Conservation (phyloP, 495 filamentous ascomycete genomes). For the Neurospora sp. region DNA sequence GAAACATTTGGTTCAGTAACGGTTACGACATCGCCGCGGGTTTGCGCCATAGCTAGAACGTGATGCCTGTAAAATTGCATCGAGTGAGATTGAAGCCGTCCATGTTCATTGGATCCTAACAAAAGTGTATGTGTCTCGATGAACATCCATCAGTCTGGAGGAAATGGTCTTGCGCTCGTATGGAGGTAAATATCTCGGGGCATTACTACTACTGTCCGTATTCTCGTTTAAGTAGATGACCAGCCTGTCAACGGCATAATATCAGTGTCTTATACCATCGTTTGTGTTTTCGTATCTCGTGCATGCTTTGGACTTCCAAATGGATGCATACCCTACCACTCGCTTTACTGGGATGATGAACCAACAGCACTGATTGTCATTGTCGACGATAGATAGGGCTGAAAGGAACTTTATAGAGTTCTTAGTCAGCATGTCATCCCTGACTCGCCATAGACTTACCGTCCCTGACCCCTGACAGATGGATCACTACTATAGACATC, state of each 20-base stretch:
- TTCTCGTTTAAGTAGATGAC: background rate
- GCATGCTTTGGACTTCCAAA: background rate
- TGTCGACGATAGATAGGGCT: background rate
- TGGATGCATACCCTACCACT: background rate
- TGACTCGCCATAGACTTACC: background rate
- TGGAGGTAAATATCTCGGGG: background rate
- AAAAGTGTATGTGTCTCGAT: background rate
- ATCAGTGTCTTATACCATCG: background rate
- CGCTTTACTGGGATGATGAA: background rate
- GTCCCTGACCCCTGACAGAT: too few species aligned
- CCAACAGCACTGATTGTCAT: background rate
- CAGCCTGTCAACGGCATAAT: background rate
- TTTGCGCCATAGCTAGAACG: background rate
- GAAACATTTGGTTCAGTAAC: background rate
- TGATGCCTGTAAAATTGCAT: background rate
- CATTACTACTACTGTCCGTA: background rate
- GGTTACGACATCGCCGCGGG: background rate
- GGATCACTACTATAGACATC: background rate
- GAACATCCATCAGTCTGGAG: background rate
- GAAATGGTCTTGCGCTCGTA: background rate
- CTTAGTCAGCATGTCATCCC: background rate
- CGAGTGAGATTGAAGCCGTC: background rate
- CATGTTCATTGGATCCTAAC: background rate
- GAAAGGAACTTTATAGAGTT: background rate
- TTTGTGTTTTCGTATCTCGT: background rate